phyloP scores from a whole-genome alignment of 1,139 yeast genomes.

The Suzukiozyma palmioleophila region DNA sequence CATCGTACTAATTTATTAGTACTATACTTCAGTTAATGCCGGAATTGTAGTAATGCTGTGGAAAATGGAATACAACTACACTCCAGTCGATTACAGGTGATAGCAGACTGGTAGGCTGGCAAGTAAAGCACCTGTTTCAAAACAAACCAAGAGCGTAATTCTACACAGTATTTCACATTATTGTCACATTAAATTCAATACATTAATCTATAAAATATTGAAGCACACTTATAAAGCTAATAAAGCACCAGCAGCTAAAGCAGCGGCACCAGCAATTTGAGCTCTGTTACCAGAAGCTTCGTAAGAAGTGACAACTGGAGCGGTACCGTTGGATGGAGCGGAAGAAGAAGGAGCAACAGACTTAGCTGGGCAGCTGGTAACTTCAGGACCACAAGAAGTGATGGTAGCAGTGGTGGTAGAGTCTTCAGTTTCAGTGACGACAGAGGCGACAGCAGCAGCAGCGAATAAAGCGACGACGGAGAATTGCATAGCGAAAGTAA shows the following conservation, averaged over 20 bases:
- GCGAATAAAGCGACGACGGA: constrained; percentile 44
- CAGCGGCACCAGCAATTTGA: constrained; percentile 44
- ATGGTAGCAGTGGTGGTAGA: constrained; percentile 35
- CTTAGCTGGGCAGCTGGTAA: constrained; percentile 38
- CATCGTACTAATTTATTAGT: too few relatives aligned
- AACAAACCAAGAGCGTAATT: too few relatives aligned
- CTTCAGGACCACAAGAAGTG: constrained; percentile 37
- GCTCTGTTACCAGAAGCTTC: constrained; percentile 28
- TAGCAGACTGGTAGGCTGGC: too few relatives aligned
- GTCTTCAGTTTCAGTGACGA: constrained; percentile 31
- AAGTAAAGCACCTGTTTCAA: too few relatives aligned
- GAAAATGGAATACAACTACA: too few relatives aligned
- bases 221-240: constrained; percentile 37
- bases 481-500: constrained; percentile 37
- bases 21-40: too few relatives aligned
- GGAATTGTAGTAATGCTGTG: too few relatives aligned
- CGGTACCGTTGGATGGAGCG: constrained; percentile 17
- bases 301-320: constrained; percentile 32
- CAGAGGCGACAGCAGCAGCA: constrained; percentile 34
- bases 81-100: too few relatives aligned
- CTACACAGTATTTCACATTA: too few relatives aligned
- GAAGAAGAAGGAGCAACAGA: constrained; percentile 22
- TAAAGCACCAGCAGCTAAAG: constrained; percentile 47
- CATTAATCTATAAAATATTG: constrained; percentile 1
- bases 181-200: not conserved